phyloP scores from a whole-genome alignment of 345 rosid genomes.

The Eucalyptus sp. region DNA sequence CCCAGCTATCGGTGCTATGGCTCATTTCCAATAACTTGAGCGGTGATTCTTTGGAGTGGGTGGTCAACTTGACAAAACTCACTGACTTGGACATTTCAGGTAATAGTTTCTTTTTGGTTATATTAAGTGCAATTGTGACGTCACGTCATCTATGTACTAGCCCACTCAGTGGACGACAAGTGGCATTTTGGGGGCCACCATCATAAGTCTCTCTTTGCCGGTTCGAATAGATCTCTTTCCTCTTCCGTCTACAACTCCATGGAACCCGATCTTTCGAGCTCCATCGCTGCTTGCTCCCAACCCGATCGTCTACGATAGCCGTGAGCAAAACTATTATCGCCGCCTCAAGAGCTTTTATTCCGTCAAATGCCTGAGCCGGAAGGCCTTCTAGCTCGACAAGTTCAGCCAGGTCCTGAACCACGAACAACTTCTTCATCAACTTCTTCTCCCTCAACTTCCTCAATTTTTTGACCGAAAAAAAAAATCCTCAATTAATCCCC shows the following conservation, averaged over 20 bases:
- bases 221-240: neutral
- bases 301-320: accelerated
- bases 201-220: accelerated
- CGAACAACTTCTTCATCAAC: no score
- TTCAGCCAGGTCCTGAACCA: no score
- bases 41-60: neutral
- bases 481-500: no score
- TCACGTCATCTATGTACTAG: no score
- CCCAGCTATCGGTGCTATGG: neutral
- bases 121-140: no score
- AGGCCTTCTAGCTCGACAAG: no score
- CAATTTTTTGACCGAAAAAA: no score
- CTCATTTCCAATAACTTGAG: neutral
- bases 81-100: accelerated
- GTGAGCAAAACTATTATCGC: no score
- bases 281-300: neutral
- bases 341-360: no score
- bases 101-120: neutral
- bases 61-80: neutral
- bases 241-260: neutral
- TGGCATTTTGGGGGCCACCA: no score
- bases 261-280: neutral
- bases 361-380: no score
- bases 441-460: no score
- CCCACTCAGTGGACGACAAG: neutral